Base-by-base conservation (phyloP, 1,139 yeast genomes). In the Groenewaldozyma auringiensis region DNA sequence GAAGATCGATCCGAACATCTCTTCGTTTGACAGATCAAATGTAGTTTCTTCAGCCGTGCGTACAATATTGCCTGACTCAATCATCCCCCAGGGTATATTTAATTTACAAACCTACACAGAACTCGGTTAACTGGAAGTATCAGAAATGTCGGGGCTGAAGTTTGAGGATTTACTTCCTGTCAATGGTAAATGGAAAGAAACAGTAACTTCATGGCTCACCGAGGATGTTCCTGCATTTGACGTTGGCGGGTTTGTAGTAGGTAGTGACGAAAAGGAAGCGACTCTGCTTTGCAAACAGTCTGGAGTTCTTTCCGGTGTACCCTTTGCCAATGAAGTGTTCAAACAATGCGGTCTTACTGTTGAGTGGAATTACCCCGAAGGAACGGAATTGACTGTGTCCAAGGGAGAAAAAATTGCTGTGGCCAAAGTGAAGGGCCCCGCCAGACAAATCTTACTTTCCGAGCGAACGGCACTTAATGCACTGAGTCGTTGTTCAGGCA, bases 201-300 rank as follows among this genome's bases (percentile, higher is more conserved):
- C 81, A 52, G 78, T 89, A 52, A 78, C 88, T 13, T 73, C 69
- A 38, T 89, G 85, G 80, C 70, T 89, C 21, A 70, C 76, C 3
- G 97, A 89, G 60, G 97, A 89, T 60, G 94, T 84, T 3, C 96
- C 97, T 1, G 80, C 94, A 0, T 89, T 89, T 59, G 97, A 89
- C 63, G 84, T 81, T 56, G 97, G 97, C 34, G 97, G 95, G 2
- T 87, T 69, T 60, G 97, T 89, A 1, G 97, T 89, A n/a, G 96
- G 97, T 4, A 74, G 75, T 49, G 81, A 74, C 45, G 59, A 56
- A 8, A 85, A 85, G 60, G 72, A 79, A 1, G 96, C 94, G 1
- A 79, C 86, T 1, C 71, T 89, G 40, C 83, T 77, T 65, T 83
- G 94, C 73, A 89, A 89, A 65, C 83, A 83, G 51, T 67, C 67